Evolutionary conservation across 106 monocot species (phyloP), one percentile per base, ranked within the genome.

Genomic region (Ottelia alismoides): DNA sequence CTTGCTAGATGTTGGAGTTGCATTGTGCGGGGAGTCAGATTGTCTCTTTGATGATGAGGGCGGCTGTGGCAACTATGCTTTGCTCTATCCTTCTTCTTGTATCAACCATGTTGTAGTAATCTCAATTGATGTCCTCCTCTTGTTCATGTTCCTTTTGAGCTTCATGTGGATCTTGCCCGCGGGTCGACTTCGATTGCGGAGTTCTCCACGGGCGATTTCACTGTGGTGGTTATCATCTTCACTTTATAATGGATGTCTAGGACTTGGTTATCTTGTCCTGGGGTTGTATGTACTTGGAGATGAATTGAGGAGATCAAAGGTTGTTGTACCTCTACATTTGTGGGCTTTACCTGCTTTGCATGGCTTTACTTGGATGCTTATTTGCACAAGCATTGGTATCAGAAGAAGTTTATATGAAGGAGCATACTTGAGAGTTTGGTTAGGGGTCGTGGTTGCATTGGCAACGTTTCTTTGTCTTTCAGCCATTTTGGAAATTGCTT

Each of bases 291-390:
- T 74, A 45, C 31, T 84, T 52, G 66, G 22, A 14, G 81, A 65
- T 20, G 57, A 56, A 2, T 26, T 61, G 14, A 65, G 28, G 31
- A 58, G 28, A 28, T 49, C 45, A 11, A 24, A 21, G 22, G 58
- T 55, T 7, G 23, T 52, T 55, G 53, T 43, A 11, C 74, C 54
- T 28, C 23, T 64, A 7, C 70, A 75, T 55, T 31, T 31, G 44
- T 84, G 84, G 81, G 2, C 77, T 3, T 69, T 74, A 18, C 16
- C 70, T 11, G 66, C 89, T 3, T 45, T 62, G 14, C 78, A 74
- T 17, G 82, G 88, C 1, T 27, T 79, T 3, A 52, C 66, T 23
- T 65, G 63, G 70, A 2, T 69, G 51, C 49, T 88, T n/a, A 43
- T 65, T 27, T 28, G 55, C 30, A 47, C 73, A 4, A 20, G 62